Evolutionary conservation across 257 asterid species (phyloP).

Genomic region (Nicotiana otophora): DNA sequence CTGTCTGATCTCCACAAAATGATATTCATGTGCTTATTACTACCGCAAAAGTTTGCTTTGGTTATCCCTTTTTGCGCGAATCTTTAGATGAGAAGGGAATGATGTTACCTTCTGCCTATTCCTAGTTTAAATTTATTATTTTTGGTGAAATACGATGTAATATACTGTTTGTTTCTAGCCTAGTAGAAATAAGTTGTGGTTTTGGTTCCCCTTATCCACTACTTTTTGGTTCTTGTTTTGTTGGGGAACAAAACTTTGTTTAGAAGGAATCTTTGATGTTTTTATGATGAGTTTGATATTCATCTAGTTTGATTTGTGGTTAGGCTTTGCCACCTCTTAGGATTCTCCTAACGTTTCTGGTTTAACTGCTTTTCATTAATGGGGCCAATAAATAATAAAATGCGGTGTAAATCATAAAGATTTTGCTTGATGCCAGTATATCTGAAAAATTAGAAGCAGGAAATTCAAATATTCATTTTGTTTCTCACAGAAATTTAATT

Average conservation of each 20-base stretch:
- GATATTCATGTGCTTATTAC: neutral
- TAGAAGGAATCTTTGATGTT: neutral
- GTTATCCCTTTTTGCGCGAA: neutral
- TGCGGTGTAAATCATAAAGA: neutral
- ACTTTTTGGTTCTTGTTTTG: neutral
- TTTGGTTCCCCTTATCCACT: neutral
- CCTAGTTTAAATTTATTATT: neutral
- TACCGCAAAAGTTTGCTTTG: neutral
- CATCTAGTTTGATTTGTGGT: neutral
- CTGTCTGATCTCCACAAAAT: neutral
- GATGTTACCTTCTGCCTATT: neutral
- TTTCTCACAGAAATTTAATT: neutral
- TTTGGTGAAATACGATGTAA: neutral
- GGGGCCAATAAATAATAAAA: neutral
- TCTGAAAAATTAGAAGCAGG: neutral
- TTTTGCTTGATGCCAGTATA: neutral
- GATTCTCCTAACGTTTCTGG: neutral
- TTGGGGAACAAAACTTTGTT: slow-evolving; percentile 1
- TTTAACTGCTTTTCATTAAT: neutral
- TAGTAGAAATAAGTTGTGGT: neutral
- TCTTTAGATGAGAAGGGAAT: neutral
- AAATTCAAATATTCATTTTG: neutral
- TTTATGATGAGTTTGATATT: neutral
- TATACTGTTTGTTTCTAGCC: neutral
- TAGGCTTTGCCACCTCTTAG: neutral